These are phyloP conservation scores for Aspergillus ochraceoroseus DNA, from an alignment of 2,329 filamentous ascomycete species.

Conservation along the genomic window DNA sequence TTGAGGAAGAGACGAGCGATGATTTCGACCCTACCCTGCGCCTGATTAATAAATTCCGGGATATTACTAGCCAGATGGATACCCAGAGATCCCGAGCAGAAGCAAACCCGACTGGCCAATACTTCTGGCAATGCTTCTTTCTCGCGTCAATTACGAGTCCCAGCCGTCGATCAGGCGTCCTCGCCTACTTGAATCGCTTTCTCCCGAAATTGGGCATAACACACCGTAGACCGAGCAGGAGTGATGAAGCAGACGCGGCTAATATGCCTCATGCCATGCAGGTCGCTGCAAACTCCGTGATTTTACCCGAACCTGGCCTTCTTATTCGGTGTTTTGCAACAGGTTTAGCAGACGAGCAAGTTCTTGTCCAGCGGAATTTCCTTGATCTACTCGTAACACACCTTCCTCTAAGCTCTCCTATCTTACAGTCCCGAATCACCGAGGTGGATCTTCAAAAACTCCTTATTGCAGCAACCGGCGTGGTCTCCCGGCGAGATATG, in stretches of 20 bases:
- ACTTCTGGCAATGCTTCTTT: slow-evolving; percentile 98
- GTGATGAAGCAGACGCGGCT: slow-evolving; percentile 28
- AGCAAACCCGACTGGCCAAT: slow-evolving; percentile 63
- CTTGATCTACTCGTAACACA: slow-evolving; percentile 88
- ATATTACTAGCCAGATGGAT: slow-evolving; percentile 52
- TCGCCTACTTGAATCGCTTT: slow-evolving; percentile 77
- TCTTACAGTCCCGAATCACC: slow-evolving; percentile 71
- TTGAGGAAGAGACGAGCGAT: slow-evolving; percentile 95
- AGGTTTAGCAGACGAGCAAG: slow-evolving; percentile 77
- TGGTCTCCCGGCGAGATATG: slow-evolving; percentile 90
- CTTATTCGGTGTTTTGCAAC: slow-evolving; percentile 88
- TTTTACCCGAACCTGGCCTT: slow-evolving; percentile 79
- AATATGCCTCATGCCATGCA: slow-evolving; percentile 27
- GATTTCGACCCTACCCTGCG: slow-evolving; percentile 86
- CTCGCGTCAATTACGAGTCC: slow-evolving; percentile 86
- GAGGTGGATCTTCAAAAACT: slow-evolving; percentile 73
- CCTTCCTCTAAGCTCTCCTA: slow-evolving; percentile 74
- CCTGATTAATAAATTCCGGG: slow-evolving; percentile 72
- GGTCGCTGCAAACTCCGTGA: slow-evolving; percentile 46
- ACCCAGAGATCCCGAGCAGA: slow-evolving; percentile 48
- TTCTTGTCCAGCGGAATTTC: slow-evolving; percentile 90
- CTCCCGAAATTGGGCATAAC: slow-evolving; percentile 64
- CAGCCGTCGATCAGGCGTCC: slow-evolving; percentile 74
- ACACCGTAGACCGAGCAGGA: slow-evolving; percentile 31
- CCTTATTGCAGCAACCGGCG: slow-evolving; percentile 74